Percentiles rank a stretch among this genome's conserved stretches.
Conservation (phyloP, 805 yeast genomes). For the Starmerella bombi region DNA sequence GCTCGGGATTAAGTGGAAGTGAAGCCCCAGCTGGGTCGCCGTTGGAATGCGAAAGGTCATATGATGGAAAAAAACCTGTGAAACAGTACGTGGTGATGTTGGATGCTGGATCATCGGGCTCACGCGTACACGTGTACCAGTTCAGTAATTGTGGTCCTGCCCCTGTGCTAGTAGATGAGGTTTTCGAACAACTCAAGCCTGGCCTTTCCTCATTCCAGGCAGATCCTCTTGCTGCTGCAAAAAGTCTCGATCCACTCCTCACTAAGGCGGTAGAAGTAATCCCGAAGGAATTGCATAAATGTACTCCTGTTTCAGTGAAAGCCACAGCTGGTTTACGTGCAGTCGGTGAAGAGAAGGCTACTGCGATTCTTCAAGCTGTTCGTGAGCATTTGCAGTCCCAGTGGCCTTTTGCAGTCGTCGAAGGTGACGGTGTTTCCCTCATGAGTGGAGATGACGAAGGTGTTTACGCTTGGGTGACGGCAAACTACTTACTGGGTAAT, state of each 20-base stretch:
- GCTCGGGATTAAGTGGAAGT: not conserved
- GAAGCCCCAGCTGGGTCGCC: not conserved
- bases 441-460: conserved; percentile 98
- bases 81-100: conserved; percentile 77
- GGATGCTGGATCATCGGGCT: conserved; percentile 97
- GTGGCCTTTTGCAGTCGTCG: conserved; percentile 86
- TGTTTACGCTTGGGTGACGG: conserved; percentile 96
- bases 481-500: conserved; percentile 85
- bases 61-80: conserved; percentile 30
- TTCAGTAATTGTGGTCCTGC: conserved; percentile 79
- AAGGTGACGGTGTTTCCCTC: conserved; percentile 64
- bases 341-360: conserved; percentile 63
- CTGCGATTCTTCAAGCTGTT: conserved; percentile 62
- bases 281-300: conserved; percentile 56
- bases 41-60: conserved; percentile 26
- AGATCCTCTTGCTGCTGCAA: conserved; percentile 75
- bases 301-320: conserved; percentile 92
- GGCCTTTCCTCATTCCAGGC: conserved; percentile 71
- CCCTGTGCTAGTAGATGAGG: conserved; percentile 67
- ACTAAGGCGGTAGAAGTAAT: conserved; percentile 61
- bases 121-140: conserved; percentile 86
- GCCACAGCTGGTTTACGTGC: conserved; percentile 95
- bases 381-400: conserved; percentile 58
- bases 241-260: conserved; percentile 73
- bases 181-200: conserved; percentile 78